These are phyloP conservation scores for Aspergillus biplanus DNA, from an alignment of 495 filamentous ascomycete species.

Conservation along the genomic window DNA sequence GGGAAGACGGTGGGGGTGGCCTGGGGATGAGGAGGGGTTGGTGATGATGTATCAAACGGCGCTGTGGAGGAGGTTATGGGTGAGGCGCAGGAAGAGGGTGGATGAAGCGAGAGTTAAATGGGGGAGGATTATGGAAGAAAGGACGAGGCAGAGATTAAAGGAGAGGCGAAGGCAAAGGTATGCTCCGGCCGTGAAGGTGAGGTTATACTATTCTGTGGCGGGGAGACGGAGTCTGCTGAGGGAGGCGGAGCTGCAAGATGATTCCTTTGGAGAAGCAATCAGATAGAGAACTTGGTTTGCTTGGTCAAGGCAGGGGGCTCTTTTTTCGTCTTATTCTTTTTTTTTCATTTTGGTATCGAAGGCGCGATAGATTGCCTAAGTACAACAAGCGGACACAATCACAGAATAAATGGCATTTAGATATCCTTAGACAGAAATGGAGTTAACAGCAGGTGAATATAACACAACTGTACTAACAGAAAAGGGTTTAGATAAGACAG, in stretches of 20 bases:
- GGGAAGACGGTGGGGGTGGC: conserved; percentile 26
- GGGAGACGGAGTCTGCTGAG: conserved; percentile 10
- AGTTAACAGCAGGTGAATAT: no score
- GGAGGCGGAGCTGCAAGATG: conserved; percentile 14
- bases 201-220: conserved; percentile 24
- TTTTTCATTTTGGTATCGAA: not conserved
- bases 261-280: not conserved
- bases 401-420: no score
- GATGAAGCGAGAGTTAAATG: conserved; percentile 26
- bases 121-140: conserved; percentile 34
- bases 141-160: conserved; percentile 26
- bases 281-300: not conserved
- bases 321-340: not conserved
- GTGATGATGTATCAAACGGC: conserved; percentile 28
- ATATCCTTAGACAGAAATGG: no score
- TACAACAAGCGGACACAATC: no score
- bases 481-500: no score
- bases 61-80: conserved; percentile 30
- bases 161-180: conserved; percentile 16
- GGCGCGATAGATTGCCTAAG: no score
- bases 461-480: no score
- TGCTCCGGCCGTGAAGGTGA: conserved; percentile 11
- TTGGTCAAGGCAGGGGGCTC: no score
- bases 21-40: conserved; percentile 21
- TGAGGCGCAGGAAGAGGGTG: conserved; percentile 21